Conservation (phyloP, 2,329 filamentous ascomycete genomes). For the Ophiocordyceps camponoti-saundersi region DNA sequence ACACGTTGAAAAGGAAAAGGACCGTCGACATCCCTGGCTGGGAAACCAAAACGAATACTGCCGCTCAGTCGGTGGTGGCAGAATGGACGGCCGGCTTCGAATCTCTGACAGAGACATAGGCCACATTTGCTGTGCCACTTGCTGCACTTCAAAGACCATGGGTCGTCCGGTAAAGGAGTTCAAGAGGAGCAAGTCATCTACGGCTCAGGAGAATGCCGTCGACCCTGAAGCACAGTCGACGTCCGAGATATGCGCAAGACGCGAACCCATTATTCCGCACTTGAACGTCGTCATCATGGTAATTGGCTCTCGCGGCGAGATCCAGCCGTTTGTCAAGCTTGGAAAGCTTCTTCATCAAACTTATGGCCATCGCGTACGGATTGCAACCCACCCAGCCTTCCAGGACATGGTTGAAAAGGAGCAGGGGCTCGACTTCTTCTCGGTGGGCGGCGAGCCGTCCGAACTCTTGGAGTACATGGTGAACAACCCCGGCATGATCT, state of each 20-base stretch:
- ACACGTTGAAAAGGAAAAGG: background rate
- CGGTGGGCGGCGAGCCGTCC: conserved; percentile 60
- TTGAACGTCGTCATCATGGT: conserved; percentile 68
- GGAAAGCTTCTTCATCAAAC: conserved; percentile 54
- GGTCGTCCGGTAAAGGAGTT: conserved; percentile 39
- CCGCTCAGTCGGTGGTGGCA: conserved; percentile 9
- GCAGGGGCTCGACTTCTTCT: conserved; percentile 62
- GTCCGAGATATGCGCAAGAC: conserved; percentile 1
- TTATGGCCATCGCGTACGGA: conserved; percentile 57
- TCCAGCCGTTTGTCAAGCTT: conserved; percentile 64
- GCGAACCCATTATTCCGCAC: conserved; percentile 26
- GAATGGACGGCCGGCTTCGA: conserved; percentile 51
- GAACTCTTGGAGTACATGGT: conserved; percentile 85
- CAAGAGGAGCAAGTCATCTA: background rate
- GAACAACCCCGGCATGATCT: conserved; percentile 65
- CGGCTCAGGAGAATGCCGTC: background rate
- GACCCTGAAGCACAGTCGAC: background rate
- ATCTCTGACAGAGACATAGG: conserved; percentile 58
- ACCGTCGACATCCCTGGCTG: background rate
- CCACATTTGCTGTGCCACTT: conserved; percentile 20
- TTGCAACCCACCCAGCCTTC: conserved; percentile 66
- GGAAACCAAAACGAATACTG: background rate
- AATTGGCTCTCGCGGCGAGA: conserved; percentile 64
- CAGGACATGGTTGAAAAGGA: conserved; percentile 59
- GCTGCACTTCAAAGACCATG: conserved; percentile 58